Evolutionary conservation across 176 grass and related monocot genomes (phyloP), one percentile per base, ranked within the genome.

Genomic region (Carex kokanica): DNA sequence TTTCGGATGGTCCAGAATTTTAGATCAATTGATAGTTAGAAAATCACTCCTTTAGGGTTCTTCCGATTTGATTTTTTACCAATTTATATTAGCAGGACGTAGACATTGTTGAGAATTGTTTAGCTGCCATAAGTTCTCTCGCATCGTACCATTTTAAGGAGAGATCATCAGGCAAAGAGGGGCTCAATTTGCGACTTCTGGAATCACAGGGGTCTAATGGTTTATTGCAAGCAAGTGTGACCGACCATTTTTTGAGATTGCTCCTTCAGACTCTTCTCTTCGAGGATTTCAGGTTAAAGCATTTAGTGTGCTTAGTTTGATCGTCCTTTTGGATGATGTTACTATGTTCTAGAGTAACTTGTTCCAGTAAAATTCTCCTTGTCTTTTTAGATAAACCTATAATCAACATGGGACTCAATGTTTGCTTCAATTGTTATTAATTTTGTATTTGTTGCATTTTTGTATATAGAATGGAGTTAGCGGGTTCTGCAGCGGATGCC

Each of bases 121-220:
- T 95, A 83, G 55, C 81, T 82, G 92, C 93, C 79, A 86, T 95
- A 87, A 91, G 87, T 91, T 89, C 96, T 81, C 93, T 98, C 66
- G 91, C 89, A 78, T 91, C 96, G 49, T 98, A 93, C 78, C 92
- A 98, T 87, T 98, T 93, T 80, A 95, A 91, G 90, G 91, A 98
- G 84, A 91, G 71, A 86, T 53, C 85, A 82, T 88, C 65, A 74
- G 96, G 89, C 36, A 95, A 90, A 80, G 86, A 86, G 81, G 93
- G 96, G 75, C 85, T 95, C 60, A 81, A 68, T 85, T 80, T 84
- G 10, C 89, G 87, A 43, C 58, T 81, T 80, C 84, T 93, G 81
- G 89, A 90, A 87, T 84, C 89, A 56, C 87, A 88, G 72, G 86
- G 91, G 72, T 88, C 84, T 7, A 93, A 87, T 86, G 89, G 89